These are phyloP conservation scores for Amanita pseudoporphyria DNA, from an alignment of 768 basidiomycete genomes.

Conservation along the genomic window DNA sequence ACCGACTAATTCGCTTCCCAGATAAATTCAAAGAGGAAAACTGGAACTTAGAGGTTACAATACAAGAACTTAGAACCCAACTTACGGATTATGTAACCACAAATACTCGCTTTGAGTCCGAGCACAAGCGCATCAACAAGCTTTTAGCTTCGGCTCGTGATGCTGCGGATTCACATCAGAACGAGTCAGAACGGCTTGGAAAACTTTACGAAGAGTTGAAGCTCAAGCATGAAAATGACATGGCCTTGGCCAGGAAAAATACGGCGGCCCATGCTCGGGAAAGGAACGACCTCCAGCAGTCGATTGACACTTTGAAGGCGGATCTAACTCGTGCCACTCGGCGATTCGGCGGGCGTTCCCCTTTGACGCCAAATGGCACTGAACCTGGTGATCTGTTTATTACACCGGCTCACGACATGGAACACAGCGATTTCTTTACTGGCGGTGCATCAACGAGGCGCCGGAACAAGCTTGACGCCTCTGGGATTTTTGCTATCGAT, in stretches of 20 bases:
- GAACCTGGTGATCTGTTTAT: slow-evolving; percentile 33
- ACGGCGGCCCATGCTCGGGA: slow-evolving; percentile 85
- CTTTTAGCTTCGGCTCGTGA: slow-evolving; percentile 67
- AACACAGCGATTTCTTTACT: slow-evolving; percentile 56
- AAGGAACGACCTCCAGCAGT: slow-evolving; percentile 82
- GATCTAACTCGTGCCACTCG: slow-evolving; percentile 60
- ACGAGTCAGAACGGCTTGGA: slow-evolving; percentile 68
- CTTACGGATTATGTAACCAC: slow-evolving; percentile 57
- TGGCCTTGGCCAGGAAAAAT: slow-evolving; percentile 83
- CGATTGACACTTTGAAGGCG: slow-evolving; percentile 66
- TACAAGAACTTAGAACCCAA: slow-evolving; percentile 78
- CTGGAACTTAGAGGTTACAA: slow-evolving; percentile 93
- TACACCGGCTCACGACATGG: slow-evolving; percentile 48
- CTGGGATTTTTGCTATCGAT: slow-evolving; percentile 38
- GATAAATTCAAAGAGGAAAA: slow-evolving; percentile 98
- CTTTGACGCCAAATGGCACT: slow-evolving; percentile 56
- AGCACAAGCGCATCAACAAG: slow-evolving; percentile 74
- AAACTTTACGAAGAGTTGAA: slow-evolving; percentile 62
- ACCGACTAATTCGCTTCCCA: slow-evolving; percentile 17
- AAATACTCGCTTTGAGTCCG: slow-evolving; percentile 64
- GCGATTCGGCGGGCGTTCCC: slow-evolving; percentile 47
- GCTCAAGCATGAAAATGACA: slow-evolving; percentile 88
- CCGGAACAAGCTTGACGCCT: slow-evolving; percentile 35
- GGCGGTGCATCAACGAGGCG: slow-evolving; percentile 58
- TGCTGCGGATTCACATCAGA: slow-evolving; percentile 75